Percentiles rank a stretch among this genome's conserved stretches.
These are phyloP conservation scores for Ambrosiella beaveri DNA, from an alignment of 2,329 filamentous ascomycete species.

Conservation along the genomic window DNA sequence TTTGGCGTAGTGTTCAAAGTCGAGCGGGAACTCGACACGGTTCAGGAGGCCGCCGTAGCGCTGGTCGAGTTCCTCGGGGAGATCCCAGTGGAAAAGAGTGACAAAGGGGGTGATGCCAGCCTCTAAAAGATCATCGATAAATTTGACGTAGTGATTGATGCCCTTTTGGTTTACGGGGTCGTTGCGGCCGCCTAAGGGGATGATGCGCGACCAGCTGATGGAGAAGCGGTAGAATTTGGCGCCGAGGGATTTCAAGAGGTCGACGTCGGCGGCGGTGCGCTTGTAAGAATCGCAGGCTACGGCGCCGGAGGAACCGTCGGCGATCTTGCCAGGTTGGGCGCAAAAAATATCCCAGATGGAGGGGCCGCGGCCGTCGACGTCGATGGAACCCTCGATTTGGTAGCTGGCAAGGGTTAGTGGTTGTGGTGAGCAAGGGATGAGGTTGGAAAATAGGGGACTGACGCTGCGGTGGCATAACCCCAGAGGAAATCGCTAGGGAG, in stretches of 20 bases:
- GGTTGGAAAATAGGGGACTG: conserved; percentile 19
- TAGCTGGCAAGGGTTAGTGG: conserved; percentile 37
- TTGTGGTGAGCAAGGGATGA: background rate
- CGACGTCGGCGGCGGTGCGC: conserved; percentile 59
- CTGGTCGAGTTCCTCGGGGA: conserved; percentile 60
- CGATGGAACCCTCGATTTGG: conserved; percentile 64
- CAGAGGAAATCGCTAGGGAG: conserved; percentile 56
- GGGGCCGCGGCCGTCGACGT: conserved; percentile 60
- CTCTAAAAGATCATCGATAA: conserved; percentile 60
- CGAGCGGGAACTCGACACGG: conserved; percentile 64
- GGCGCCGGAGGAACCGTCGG: conserved; percentile 55
- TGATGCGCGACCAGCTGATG: conserved; percentile 68
- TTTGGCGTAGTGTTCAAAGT: conserved; percentile 65
- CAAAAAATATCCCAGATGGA: conserved; percentile 90
- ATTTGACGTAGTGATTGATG: conserved; percentile 59
- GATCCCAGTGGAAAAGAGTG: conserved; percentile 78
- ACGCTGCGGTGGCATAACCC: conserved; percentile 68
- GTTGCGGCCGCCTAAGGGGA: conserved; percentile 66
- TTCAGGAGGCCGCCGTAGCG: conserved; percentile 69
- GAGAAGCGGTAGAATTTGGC: conserved; percentile 70
- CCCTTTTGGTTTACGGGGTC: conserved; percentile 68
- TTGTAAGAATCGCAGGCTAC: conserved; percentile 80
- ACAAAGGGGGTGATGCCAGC: conserved; percentile 66
- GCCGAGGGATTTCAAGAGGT: conserved; percentile 55
- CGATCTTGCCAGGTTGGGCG: conserved; percentile 64